phyloP scores from a whole-genome alignment of 495 filamentous ascomycete genomes.

The Penicillium cataractarum region DNA sequence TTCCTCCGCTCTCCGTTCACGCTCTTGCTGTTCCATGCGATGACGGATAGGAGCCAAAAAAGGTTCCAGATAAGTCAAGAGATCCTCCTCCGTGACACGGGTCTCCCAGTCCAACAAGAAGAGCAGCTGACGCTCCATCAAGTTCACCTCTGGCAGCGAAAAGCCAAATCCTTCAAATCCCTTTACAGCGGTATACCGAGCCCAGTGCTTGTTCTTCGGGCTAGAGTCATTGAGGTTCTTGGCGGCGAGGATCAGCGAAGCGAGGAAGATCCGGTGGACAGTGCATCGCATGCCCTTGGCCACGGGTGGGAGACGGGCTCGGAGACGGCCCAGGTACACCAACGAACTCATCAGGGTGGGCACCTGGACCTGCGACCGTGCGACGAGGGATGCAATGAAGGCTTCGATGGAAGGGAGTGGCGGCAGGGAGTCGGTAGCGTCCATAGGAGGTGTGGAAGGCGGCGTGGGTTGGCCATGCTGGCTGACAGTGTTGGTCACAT shows the following conservation, averaged over 20 bases:
- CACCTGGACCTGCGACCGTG: conserved; percentile 93
- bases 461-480: conserved; percentile 69
- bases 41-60: conserved; percentile 84
- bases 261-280: conserved; percentile 85
- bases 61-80: conserved; percentile 82
- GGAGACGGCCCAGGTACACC: conserved; percentile 87
- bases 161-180: conserved; percentile 85
- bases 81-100: conserved; percentile 78
- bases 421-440: conserved; percentile 46
- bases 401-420: conserved; percentile 76
- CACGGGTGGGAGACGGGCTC: conserved; percentile 81
- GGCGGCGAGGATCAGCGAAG: conserved; percentile 75
- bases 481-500: conserved; percentile 48
- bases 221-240: conserved; percentile 89
- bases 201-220: conserved; percentile 99
- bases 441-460: conserved; percentile 66
- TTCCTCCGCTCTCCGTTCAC: conserved; percentile 34
- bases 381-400: conserved; percentile 90
- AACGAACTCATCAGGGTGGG: conserved; percentile 95
- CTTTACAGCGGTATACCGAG: conserved; percentile 79
- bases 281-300: conserved; percentile 98
- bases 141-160: conserved; percentile 90
- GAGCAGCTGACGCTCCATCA: conserved; percentile 98
- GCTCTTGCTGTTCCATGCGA: conserved; percentile 39
- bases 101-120: conserved; percentile 94